Conservation (phyloP, 306 rosid species). For the Glycine latifolia region DNA sequence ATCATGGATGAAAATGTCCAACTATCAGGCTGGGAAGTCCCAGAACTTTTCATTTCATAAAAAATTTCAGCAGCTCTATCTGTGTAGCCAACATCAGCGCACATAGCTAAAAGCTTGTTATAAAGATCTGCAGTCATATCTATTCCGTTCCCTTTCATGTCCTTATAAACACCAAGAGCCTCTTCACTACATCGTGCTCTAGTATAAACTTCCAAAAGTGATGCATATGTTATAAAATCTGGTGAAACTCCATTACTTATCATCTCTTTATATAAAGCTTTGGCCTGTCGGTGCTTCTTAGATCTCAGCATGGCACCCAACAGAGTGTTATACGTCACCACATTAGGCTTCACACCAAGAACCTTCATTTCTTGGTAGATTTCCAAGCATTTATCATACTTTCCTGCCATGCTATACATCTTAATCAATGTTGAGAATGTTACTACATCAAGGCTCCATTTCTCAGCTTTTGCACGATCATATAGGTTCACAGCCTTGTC, state of each 20-base stretch:
- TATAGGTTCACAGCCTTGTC: conserved; percentile 13
- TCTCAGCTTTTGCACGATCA: conserved; percentile 22
- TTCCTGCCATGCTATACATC: neutral
- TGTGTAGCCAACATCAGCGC: conserved; percentile 1
- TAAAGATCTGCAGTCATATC: neutral
- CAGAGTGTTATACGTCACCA: conserved; percentile 8
- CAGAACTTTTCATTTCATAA: conserved; percentile 19
- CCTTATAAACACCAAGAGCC: conserved; percentile 6
- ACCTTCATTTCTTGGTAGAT: conserved; percentile 15
- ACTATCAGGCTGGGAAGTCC: conserved; percentile 2
- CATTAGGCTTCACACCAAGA: conserved; percentile 3
- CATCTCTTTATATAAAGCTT: conserved; percentile 22
- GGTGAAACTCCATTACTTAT: conserved; percentile 3
- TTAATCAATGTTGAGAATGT: conserved; percentile 12
- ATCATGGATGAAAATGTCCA: conserved; percentile 22
- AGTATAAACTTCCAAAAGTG: conserved; percentile 11
- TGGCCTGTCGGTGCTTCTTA: conserved; percentile 16
- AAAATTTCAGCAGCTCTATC: conserved; percentile 6
- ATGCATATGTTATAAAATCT: conserved; percentile 27
- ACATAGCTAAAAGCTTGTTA: conserved; percentile 15
- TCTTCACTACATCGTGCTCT: conserved; percentile 2
- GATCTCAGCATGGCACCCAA: conserved; percentile 17
- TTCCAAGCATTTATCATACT: neutral
- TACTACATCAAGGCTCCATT: neutral
- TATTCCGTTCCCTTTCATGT: neutral